phyloP scores from a whole-genome alignment of 257 asterid species.

The Solanum pimpinellifolium region DNA sequence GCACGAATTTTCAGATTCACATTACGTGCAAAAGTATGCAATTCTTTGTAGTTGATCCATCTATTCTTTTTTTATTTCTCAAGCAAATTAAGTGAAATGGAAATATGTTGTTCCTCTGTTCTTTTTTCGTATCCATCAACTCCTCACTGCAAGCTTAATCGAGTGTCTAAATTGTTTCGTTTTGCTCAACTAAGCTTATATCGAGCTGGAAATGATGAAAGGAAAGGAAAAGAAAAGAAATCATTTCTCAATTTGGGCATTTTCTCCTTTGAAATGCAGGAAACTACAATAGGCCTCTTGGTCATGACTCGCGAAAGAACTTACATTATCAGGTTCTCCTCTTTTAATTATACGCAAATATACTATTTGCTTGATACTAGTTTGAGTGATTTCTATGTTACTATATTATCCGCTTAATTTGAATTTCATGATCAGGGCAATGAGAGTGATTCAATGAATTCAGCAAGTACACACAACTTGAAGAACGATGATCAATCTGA shows the following conservation, averaged over 20 bases:
- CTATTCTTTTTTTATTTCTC: background rate
- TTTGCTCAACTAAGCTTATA: background rate
- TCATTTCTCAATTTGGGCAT: background rate
- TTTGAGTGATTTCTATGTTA: background rate
- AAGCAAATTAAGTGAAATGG: background rate
- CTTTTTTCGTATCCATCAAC: no score
- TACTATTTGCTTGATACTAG: background rate
- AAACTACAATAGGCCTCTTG: background rate
- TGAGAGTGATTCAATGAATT: background rate
- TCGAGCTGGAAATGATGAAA: background rate
- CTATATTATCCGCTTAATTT: background rate
- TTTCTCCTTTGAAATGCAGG: constrained; percentile 10
- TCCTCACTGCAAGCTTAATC: background rate
- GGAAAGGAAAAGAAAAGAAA: background rate
- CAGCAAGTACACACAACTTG: background rate
- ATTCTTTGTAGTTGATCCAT: background rate
- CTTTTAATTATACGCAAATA: background rate
- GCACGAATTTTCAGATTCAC: background rate
- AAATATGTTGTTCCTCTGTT: background rate
- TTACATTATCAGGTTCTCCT: constrained; percentile 1
- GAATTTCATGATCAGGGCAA: background rate
- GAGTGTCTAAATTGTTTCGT: background rate
- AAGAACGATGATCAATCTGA: background rate
- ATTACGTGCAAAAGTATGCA: background rate
- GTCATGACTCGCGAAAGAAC: background rate